These are phyloP conservation scores for Coprinellus aureogranulatus DNA, from an alignment of 768 basidiomycete genomes.

Conservation along the genomic window DNA sequence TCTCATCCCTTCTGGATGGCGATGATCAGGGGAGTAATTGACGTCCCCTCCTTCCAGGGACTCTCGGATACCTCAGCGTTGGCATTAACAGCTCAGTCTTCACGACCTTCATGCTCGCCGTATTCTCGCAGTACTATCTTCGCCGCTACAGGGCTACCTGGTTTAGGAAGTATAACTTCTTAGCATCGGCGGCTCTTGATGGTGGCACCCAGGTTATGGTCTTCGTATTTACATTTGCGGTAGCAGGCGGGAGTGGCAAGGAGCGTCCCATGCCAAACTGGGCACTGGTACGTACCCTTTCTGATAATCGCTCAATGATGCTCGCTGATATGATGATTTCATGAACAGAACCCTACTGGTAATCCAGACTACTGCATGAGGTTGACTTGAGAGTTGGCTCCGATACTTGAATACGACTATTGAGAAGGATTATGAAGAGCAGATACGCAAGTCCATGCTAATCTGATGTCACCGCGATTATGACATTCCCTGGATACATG, in stretches of 20 bases:
- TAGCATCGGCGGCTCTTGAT: constrained; percentile 71
- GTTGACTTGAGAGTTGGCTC: constrained; percentile 13
- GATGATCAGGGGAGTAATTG: too few species aligned
- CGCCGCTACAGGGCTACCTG: constrained; percentile 59
- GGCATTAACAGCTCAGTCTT: constrained; percentile 58
- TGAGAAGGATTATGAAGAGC: too few species aligned
- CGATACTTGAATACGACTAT: too few species aligned
- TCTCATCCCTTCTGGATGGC: neutral
- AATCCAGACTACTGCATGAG: constrained; percentile 28
- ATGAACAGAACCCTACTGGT: constrained; percentile 20
- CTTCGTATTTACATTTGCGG: constrained; percentile 44
- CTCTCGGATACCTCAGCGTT: constrained; percentile 48
- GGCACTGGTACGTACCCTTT: constrained; percentile 13
- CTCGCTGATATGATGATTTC: neutral
- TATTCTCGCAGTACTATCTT: constrained; percentile 62
- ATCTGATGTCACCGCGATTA: too few species aligned
- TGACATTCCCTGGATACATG: too few species aligned
- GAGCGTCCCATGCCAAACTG: constrained; percentile 19
- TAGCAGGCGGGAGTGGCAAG: constrained; percentile 42
- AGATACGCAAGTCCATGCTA: too few species aligned
- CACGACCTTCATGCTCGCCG: constrained; percentile 41
- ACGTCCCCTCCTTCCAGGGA: constrained; percentile 28
- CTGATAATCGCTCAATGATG: too few species aligned
- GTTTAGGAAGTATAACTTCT: constrained; percentile 70
- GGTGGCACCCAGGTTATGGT: constrained; percentile 49